Percentiles rank a stretch among this genome's conserved stretches.
Conservation (phyloP, 225 moss, liverwort and hornwort species). For the Pseudoscleropodium purum region DNA sequence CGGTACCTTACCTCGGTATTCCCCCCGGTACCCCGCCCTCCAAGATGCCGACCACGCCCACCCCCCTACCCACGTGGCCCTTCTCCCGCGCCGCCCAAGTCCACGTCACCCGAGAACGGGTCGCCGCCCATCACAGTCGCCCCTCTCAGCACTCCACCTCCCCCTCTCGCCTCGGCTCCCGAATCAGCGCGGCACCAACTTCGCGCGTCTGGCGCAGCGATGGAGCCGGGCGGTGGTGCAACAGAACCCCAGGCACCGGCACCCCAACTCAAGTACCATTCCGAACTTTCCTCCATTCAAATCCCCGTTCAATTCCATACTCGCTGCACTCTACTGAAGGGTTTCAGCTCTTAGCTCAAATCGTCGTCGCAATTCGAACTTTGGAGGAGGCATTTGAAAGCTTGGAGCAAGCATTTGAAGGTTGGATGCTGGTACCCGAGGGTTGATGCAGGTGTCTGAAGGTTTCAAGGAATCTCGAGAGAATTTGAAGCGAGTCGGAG, state of each 20-base stretch:
- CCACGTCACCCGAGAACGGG: neutral
- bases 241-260: neutral
- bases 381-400: neutral
- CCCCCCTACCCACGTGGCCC: neutral
- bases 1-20: neutral
- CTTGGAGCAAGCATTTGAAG: neutral
- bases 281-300: neutral
- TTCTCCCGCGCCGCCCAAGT: neutral
- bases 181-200: neutral
- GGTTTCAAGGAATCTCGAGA: neutral
- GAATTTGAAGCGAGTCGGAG: neutral
- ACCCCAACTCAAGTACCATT: neutral
- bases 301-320: neutral
- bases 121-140: neutral
- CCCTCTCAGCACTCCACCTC: neutral
- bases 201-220: neutral
- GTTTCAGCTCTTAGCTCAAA: neutral
- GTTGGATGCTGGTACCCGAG: neutral
- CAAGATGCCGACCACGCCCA: neutral
- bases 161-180: neutral
- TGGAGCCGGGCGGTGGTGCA: conserved; percentile 9
- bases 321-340: neutral
- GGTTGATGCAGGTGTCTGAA: neutral
- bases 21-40: neutral
- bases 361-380: neutral